phyloP scores from a whole-genome alignment of 768 basidiomycete species.

The Auriscalpium orientale region DNA sequence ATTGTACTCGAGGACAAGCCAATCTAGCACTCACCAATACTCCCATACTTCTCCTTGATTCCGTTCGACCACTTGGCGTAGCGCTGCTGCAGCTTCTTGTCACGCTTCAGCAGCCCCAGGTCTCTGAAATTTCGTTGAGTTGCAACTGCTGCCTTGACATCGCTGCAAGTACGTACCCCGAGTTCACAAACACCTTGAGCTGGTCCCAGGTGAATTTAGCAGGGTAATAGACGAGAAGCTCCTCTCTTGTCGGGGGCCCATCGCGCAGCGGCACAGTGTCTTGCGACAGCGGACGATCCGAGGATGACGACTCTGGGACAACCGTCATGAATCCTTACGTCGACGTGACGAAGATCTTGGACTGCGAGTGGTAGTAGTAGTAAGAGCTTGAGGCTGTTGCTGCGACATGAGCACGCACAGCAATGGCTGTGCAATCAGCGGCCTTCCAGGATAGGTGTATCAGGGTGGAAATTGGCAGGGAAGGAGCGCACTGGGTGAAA shows the following conservation, averaged over 20 bases:
- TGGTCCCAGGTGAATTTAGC: slow-evolving; percentile 70
- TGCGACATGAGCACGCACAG: too few relatives aligned
- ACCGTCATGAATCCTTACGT: too few relatives aligned
- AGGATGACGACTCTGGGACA: too few relatives aligned
- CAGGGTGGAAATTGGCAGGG: too few relatives aligned
- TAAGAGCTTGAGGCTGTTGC: too few relatives aligned
- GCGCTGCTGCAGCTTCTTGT: slow-evolving; percentile 57
- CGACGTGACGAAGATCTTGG: too few relatives aligned
- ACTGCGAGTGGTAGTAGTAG: too few relatives aligned
- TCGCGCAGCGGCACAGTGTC: slow-evolving; percentile 34
- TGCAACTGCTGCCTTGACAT: background rate
- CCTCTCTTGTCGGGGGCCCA: slow-evolving; percentile 65
- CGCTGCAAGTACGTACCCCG: slow-evolving; percentile 42
- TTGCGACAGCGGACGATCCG: too few relatives aligned
- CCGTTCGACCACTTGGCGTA: slow-evolving; percentile 54
- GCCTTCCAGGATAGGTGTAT: too few relatives aligned
- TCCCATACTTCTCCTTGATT: slow-evolving; percentile 55
- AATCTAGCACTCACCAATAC: slow-evolving; percentile 41
- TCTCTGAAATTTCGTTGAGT: slow-evolving; percentile 40
- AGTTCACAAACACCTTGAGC: slow-evolving; percentile 70
- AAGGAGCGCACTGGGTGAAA: too few relatives aligned
- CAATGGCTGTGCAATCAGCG: too few relatives aligned
- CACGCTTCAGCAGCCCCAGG: slow-evolving; percentile 71
- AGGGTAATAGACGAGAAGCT: slow-evolving; percentile 62
- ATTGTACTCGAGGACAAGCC: background rate